phyloP scores from a whole-genome alignment of 2,329 filamentous ascomycete species.

The Penicillium sp. region DNA sequence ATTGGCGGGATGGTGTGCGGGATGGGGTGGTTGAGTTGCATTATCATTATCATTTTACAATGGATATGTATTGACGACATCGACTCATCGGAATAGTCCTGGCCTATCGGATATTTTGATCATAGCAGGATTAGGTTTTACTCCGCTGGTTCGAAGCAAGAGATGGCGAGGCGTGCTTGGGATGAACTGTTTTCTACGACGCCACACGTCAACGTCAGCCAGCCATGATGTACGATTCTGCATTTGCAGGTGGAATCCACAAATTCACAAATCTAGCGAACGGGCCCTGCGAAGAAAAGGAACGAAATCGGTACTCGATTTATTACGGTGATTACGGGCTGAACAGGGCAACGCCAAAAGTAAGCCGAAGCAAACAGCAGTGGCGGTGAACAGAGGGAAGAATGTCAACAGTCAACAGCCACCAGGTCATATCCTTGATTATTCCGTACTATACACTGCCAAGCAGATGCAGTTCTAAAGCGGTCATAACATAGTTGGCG shows the following conservation, averaged over 20 bases:
- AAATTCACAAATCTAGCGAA: not conserved
- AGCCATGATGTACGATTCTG: not conserved
- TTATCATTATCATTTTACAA: too few relatives aligned
- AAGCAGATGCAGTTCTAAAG: constrained; percentile 33
- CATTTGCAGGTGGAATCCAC: not conserved
- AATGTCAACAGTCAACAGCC: not conserved
- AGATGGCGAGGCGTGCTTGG: not conserved
- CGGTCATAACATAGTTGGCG: constrained; percentile 37
- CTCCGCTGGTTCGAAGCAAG: constrained; percentile 8
- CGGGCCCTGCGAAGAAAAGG: not conserved
- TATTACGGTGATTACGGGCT: not conserved
- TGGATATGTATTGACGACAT: not conserved
- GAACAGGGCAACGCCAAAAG: constrained; percentile 3
- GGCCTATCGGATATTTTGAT: constrained; percentile 1
- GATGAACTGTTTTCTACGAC: constrained; percentile 8
- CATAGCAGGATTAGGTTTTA: not conserved
- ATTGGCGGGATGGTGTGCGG: constrained; percentile 71
- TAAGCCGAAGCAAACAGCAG: not conserved
- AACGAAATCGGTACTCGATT: not conserved
- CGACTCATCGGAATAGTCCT: not conserved
- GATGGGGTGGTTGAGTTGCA: constrained; percentile 45
- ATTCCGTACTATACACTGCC: constrained; percentile 39
- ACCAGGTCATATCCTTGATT: constrained; percentile 24
- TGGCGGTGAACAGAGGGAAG: constrained; percentile 1
- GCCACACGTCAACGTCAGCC: constrained; percentile 3